These are phyloP conservation scores for Fusarium verrucosum DNA, from an alignment of 2,329 filamentous ascomycete genomes.

Conservation along the genomic window DNA sequence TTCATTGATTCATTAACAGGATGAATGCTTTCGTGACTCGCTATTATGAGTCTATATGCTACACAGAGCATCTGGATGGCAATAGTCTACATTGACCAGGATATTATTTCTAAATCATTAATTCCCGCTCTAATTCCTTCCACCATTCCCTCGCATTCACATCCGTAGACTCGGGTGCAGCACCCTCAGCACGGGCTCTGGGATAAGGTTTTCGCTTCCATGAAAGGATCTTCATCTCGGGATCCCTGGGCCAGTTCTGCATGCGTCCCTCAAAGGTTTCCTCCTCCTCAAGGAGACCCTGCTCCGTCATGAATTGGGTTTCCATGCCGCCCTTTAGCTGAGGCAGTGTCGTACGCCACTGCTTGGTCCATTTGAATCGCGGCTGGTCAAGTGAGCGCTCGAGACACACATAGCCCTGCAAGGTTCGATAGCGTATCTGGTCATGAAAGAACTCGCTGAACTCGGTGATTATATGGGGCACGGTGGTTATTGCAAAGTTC, in stretches of 20 bases:
- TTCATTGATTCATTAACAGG: not conserved
- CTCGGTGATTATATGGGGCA: slow-evolving; percentile 49
- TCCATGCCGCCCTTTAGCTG: slow-evolving; percentile 35
- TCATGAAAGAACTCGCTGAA: slow-evolving; percentile 49
- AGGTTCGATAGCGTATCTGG: slow-evolving; percentile 47
- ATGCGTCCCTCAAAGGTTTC: slow-evolving; percentile 13
- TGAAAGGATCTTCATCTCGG: slow-evolving; percentile 37
- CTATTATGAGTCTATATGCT: not conserved
- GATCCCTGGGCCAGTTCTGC: slow-evolving; percentile 38
- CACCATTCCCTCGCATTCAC: slow-evolving; percentile 43
- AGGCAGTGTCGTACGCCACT: slow-evolving; percentile 43
- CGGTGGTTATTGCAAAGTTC: slow-evolving; percentile 26
- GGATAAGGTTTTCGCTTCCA: slow-evolving; percentile 39
- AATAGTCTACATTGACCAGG: slow-evolving; percentile 2
- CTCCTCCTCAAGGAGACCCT: slow-evolving; percentile 17
- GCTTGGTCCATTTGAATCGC: slow-evolving; percentile 38
- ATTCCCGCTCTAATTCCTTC: slow-evolving; percentile 43
- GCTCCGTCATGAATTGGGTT: slow-evolving; percentile 16
- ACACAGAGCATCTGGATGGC: not conserved
- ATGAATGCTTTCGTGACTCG: not conserved
- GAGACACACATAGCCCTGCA: slow-evolving; percentile 46
- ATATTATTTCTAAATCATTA: slow-evolving; percentile 41
- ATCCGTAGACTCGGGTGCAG: slow-evolving; percentile 34
- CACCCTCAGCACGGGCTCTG: slow-evolving; percentile 30
- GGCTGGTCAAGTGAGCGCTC: slow-evolving; percentile 31